Evolutionary conservation across 768 basidiomycete genomes (phyloP).

Genomic region (Favolaschia claudopus): DNA sequence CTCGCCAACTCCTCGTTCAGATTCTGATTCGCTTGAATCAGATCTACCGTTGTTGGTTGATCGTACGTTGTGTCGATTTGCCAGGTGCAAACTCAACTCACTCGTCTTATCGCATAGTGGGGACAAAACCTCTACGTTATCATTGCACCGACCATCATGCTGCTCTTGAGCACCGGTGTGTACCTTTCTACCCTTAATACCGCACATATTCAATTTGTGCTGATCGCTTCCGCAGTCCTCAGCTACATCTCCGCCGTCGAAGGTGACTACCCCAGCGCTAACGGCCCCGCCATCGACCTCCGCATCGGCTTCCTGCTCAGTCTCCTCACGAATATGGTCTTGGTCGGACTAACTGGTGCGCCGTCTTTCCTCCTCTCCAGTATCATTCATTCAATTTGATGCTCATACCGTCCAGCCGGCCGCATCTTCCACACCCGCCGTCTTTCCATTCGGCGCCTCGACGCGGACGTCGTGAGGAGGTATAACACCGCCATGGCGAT

Average conservation of each 20-base stretch:
- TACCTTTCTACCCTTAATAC: background rate
- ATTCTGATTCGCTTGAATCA: background rate
- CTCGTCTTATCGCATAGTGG: conserved; percentile 10
- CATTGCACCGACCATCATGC: conserved; percentile 9
- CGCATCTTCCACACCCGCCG: conserved; percentile 15
- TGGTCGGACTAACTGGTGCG: conserved; percentile 24
- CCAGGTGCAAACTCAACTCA: background rate
- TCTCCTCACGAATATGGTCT: conserved; percentile 18
- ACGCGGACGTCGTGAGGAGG: background rate
- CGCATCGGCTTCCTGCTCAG: conserved; percentile 11
- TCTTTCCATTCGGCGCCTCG: background rate
- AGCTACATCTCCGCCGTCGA: conserved; percentile 17
- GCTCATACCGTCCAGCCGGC: background rate
- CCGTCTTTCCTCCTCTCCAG: background rate
- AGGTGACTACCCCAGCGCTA: conserved; percentile 20
- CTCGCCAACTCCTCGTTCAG: background rate
- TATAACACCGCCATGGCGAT: conserved; percentile 20
- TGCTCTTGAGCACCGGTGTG: conserved; percentile 5
- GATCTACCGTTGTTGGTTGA: conserved; percentile 26
- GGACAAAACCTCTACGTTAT: conserved; percentile 14
- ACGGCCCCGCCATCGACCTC: conserved; percentile 13
- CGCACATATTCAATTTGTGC: background rate
- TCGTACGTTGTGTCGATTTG: conserved; percentile 3
- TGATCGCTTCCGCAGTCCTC: background rate
- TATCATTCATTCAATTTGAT: background rate